These are phyloP conservation scores for Amylocarpus encephaloides DNA, from an alignment of 2,329 filamentous ascomycete species.

Conservation along the genomic window DNA sequence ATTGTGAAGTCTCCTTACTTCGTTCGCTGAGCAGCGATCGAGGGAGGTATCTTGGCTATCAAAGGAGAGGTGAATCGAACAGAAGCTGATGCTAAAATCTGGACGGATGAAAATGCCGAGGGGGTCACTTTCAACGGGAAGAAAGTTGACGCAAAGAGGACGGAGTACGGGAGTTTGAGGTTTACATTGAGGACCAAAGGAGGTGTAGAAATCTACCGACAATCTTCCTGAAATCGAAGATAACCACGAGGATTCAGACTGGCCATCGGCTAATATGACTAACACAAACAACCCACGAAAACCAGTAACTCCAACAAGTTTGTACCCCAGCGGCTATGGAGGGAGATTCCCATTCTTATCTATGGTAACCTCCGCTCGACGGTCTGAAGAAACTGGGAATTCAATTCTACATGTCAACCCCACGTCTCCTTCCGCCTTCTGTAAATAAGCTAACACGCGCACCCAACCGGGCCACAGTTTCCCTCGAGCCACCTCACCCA, in stretches of 20 bases:
- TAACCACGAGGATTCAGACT: constrained; percentile 60
- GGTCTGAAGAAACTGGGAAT: constrained; percentile 22
- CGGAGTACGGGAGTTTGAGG: constrained; percentile 46
- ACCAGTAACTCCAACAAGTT: constrained; percentile 53
- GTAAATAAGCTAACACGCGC: too few species aligned
- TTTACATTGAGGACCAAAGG: constrained; percentile 34
- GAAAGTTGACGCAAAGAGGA: constrained; percentile 37
- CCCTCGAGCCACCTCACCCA: not conserved
- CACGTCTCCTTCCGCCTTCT: too few species aligned
- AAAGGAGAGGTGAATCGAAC: constrained; percentile 1
- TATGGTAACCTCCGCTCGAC: constrained; percentile 23
- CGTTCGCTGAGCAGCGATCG: not conserved
- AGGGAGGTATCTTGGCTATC: not conserved
- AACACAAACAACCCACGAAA: constrained; percentile 32
- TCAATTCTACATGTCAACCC: not conserved
- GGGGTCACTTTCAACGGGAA: constrained; percentile 30
- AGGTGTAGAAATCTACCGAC: constrained; percentile 59
- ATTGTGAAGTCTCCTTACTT: constrained; percentile 3
- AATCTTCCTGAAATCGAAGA: constrained; percentile 58
- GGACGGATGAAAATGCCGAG: constrained; percentile 32
- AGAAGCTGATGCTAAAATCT: constrained; percentile 57
- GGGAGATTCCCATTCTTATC: not conserved
- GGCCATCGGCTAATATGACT: constrained; percentile 38
- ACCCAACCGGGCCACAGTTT: not conserved
- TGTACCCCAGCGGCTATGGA: constrained; percentile 67